These are phyloP conservation scores for Spergularia marina DNA, from an alignment of 148 eudicot species.

Conservation along the genomic window DNA sequence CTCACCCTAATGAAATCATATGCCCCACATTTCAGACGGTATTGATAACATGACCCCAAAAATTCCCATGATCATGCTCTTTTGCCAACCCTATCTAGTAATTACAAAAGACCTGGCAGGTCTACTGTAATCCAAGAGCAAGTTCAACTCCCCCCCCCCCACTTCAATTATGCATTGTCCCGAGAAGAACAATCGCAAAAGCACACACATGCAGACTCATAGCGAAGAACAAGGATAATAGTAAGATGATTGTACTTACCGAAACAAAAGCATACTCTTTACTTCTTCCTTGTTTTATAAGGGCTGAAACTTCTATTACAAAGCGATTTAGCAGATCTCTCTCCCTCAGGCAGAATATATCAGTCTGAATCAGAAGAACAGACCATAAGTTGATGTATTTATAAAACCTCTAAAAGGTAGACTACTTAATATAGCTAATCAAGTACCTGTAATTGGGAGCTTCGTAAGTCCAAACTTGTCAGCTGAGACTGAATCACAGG, in stretches of 20 bases:
- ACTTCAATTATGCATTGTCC: neutral
- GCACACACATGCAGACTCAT: neutral
- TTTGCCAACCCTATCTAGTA: neutral
- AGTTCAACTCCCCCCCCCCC: too few relatives aligned
- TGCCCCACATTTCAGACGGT: too few relatives aligned
- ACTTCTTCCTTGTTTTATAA: conserved; percentile 69
- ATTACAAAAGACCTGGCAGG: neutral
- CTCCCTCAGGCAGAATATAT: conserved; percentile 81
- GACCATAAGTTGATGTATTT: conserved; percentile 2
- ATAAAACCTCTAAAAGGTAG: neutral
- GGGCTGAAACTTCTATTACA: conserved; percentile 62
- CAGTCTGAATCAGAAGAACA: conserved; percentile 49
- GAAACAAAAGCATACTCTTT: conserved; percentile 64
- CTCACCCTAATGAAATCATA: too few relatives aligned
- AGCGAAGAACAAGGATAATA: neutral
- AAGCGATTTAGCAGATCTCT: conserved; percentile 76
- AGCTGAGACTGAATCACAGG: conserved; percentile 71
- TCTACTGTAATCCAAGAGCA: neutral
- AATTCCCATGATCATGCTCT: neutral
- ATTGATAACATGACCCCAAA: neutral
- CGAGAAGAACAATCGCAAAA: neutral
- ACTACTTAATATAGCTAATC: conserved; percentile 3
- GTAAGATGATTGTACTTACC: conserved; percentile 40
- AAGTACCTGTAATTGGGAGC: conserved; percentile 69
- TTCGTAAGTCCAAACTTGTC: conserved; percentile 51